A percentile compares a stretch with the other conserved stretches of the same genome.
These are phyloP conservation scores for Ogataea pini DNA, from an alignment of 805 yeast genomes.

Conservation along the genomic window DNA sequence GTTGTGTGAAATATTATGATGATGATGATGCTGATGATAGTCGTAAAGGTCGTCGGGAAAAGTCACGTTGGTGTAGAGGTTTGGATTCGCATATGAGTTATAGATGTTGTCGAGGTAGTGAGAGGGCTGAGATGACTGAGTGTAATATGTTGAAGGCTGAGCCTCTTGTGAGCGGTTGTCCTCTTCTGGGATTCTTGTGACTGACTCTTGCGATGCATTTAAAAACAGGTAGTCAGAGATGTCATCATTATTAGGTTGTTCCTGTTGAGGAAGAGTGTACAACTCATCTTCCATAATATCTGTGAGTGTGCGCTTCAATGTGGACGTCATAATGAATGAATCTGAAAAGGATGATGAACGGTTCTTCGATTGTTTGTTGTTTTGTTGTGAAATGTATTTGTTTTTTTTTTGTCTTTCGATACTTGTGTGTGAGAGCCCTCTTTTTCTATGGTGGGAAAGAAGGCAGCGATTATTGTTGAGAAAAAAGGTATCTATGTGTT, in stretches of 20 bases:
- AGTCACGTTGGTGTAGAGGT: constrained; percentile 26
- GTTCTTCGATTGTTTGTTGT: constrained; percentile 2
- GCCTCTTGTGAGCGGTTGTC: constrained; percentile 3
- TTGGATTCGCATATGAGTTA: constrained; percentile 33
- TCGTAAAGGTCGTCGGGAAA: constrained; percentile 30
- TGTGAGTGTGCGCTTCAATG: constrained; percentile 34
- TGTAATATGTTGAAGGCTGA: background rate
- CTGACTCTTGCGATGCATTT: constrained; percentile 32
- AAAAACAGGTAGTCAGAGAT: constrained; percentile 27
- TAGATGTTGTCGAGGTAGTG: constrained; percentile 24
- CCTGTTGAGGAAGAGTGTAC: constrained; percentile 24
- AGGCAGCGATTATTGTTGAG: constrained; percentile 6
- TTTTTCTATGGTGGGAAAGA: constrained; percentile 4
- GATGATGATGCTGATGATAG: constrained; percentile 11
- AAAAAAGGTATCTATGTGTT: constrained; percentile 8
- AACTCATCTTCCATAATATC: constrained; percentile 36
- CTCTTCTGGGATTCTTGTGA: constrained; percentile 17
- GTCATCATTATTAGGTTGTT: constrained; percentile 17
- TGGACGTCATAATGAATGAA: constrained; percentile 26
- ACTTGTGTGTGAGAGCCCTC: constrained; percentile 7
- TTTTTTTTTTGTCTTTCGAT: background rate
- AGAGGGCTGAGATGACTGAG: constrained; percentile 6
- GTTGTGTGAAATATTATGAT: constrained; percentile 3
- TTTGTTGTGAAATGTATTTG: constrained; percentile 10
- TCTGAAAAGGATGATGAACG: constrained; percentile 8